Evolutionary conservation across 441 rosid species (phyloP), one percentile per base, ranked within the genome.

Genomic region (Mallotus repandus): DNA sequence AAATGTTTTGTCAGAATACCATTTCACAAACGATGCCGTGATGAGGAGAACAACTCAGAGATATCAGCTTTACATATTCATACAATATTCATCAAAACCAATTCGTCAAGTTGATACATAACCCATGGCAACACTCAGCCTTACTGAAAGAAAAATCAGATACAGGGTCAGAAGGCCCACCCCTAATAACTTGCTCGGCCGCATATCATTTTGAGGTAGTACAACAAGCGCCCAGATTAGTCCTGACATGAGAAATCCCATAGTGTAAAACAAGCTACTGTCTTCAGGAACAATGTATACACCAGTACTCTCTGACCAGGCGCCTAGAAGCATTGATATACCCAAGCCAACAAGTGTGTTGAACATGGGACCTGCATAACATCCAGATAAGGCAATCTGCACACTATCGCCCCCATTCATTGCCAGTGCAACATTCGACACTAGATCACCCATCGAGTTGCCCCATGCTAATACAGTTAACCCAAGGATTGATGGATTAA

Each of bases 281-380:
- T 92, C 97, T 58, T 78, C 55, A 8, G 97, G 98, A 71, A 90
- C 81, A 62, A 65, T 16, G 65, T 86, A 90, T 6, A 84, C 68
- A 58, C 81, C 84, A 45, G 88, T 88, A 57, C 87, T 84, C 78
- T 82, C 80, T 7, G 97, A 86, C 89, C 92, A 91, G 61, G 97
- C 91, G 21, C 94, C 94, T 7, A 91, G 88, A 74, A 93, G 75
- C 90, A 93, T 80, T 4, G 96, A 86, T 65, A 87, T 59, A 9
- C 97, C 97, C 82, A 93, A 70, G 55, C 98, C 98, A 74, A 90
- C 80, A 69, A 91, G 91, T 0, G 92, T 93, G 84, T 93, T 91
- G 80, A 93, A 89, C 97, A 93, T 93, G 21, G 98, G 98, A 75
- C 98, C 98, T 21, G 98, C 98, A 76, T 89, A 93, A 79, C 97